Evolutionary conservation across 1,284 basidiomycete species (phyloP), one percentile per base, ranked within the genome.

Genomic region (Melampsora americana): DNA sequence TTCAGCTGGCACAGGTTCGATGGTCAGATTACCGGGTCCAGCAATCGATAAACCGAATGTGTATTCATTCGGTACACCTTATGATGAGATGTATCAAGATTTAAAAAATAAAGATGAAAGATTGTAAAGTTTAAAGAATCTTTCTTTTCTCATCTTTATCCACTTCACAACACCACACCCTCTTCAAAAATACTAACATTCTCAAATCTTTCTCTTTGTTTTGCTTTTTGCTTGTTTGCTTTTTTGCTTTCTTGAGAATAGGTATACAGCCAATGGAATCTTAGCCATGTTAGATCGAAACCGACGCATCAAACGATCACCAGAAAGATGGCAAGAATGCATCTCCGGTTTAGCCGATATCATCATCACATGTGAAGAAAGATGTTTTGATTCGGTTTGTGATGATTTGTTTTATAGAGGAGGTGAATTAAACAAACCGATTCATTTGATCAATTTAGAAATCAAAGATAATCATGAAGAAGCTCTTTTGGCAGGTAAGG

Each of bases 401-500:
- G 96, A 99, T 83, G 95, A 99, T 85, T 85, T 99, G 23, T 86
- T 99, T 77, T 85, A 86, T 56, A 87, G 93, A 78, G 94, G 93
- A 32, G 92, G 95, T 1, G 95, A 99, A 78, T 89, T 90, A 81
- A 98, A 95, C 84, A 89, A 90, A 73, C 90, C 93, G 0, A 94
- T 99, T 28, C 96, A 99, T 83, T 85, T 99, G 72, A 93, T 99
- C 83, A 99, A 99, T 83, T 88, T 99, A 78, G 96, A 99, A 83
- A 99, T 99, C 85, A 97, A 92, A 85, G 96, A 99, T 84, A 99
- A 97, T 81, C 95, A 98, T 81, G 96, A 99, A 85, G 96, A 99
- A 83, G 96, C 96, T 0, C 86, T 91, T 42, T 92, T 96, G 77
- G 96, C 96, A 18, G 95, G 95, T 16, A 92, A 90, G 83, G 94